phyloP scores from a whole-genome alignment of 163 green algal species.

The Volvox carteri region DNA sequence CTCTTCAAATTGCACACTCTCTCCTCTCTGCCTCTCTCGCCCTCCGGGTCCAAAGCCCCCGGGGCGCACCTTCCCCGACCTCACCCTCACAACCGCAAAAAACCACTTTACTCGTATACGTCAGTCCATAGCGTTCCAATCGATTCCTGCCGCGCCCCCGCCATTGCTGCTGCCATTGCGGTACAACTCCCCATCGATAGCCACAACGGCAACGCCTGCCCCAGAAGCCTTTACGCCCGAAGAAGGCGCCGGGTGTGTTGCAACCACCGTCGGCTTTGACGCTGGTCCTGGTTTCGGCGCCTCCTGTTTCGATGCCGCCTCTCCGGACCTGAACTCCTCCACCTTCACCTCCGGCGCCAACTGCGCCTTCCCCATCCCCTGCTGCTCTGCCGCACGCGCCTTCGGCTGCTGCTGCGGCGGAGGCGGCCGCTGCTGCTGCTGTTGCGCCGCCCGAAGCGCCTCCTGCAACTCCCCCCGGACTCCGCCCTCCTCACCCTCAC shows the following conservation, averaged over 20 bases:
- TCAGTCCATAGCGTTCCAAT: conserved; percentile 53
- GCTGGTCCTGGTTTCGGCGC: background rate
- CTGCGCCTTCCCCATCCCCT: background rate
- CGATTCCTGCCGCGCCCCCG: background rate
- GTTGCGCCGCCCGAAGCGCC: background rate
- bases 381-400: background rate
- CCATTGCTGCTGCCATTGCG: background rate
- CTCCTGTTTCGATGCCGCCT: background rate
- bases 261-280: background rate
- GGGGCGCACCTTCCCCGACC: too few relatives aligned
- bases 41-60: too few relatives aligned
- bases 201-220: too few relatives aligned
- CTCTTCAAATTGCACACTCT: too few relatives aligned
- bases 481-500: background rate
- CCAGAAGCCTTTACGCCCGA: background rate
- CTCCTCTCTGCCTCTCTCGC: too few relatives aligned
- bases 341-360: background rate
- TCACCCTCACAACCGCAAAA: too few relatives aligned
- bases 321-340: too few relatives aligned
- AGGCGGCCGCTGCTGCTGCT: background rate
- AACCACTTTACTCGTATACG: background rate
- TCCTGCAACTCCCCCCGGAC: conserved; percentile 21
- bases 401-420: background rate
- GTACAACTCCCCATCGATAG: background rate
- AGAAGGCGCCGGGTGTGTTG: background rate